These are phyloP conservation scores for Thelonectria olida DNA, from an alignment of 2,329 filamentous ascomycete genomes.

Conservation along the genomic window DNA sequence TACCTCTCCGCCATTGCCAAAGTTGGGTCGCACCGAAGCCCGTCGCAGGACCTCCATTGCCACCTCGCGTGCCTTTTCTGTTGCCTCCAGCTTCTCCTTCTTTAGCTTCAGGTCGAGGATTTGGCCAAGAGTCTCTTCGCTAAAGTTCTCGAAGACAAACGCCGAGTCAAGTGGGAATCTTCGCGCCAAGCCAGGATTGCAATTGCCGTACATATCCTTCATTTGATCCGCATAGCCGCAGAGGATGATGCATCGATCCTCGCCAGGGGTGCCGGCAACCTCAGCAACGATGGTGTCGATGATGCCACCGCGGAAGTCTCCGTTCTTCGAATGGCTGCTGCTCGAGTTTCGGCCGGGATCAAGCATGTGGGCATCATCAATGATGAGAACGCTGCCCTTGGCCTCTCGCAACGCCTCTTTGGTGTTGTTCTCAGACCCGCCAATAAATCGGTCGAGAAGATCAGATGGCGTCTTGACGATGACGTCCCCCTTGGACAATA, in stretches of 20 bases:
- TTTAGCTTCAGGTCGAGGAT: constrained; percentile 75
- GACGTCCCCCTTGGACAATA: constrained; percentile 62
- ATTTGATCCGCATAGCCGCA: constrained; percentile 77
- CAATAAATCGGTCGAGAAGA: constrained; percentile 71
- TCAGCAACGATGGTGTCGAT: constrained; percentile 81
- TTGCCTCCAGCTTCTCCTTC: constrained; percentile 62
- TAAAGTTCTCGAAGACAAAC: constrained; percentile 77
- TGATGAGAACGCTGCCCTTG: constrained; percentile 76
- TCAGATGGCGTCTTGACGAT: constrained; percentile 77
- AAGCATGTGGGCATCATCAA: constrained; percentile 80
- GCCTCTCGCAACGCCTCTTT: constrained; percentile 74
- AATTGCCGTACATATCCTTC: constrained; percentile 75
- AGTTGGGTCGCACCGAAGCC: constrained; percentile 72
- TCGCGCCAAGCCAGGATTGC: constrained; percentile 74
- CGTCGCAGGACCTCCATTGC: constrained; percentile 68
- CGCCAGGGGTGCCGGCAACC: constrained; percentile 73
- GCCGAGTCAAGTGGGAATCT: constrained; percentile 72
- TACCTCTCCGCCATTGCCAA: constrained; percentile 80
- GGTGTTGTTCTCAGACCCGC: constrained; percentile 74
- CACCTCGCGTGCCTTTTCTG: constrained; percentile 60
- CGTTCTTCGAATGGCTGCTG: constrained; percentile 43
- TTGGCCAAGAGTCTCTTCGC: constrained; percentile 61
- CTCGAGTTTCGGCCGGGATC: constrained; percentile 50
- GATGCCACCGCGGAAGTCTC: constrained; percentile 68
- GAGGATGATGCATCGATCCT: constrained; percentile 78